Conservation (phyloP, 768 basidiomycete genomes). For the Suillus placidus region DNA sequence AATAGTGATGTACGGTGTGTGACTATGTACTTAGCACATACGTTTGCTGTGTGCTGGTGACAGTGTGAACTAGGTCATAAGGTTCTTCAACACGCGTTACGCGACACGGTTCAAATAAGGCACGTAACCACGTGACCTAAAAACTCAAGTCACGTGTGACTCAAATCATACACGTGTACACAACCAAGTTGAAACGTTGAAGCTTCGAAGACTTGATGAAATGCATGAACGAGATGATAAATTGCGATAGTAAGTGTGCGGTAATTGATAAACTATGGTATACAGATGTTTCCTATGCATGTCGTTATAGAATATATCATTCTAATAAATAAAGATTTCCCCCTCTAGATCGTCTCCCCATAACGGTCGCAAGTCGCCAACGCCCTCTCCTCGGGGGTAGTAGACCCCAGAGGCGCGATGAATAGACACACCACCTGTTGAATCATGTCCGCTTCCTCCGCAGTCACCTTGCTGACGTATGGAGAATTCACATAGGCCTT, state of each 20-base stretch:
- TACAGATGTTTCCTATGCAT: slow-evolving; percentile 1
- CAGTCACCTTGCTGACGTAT: slow-evolving; percentile 27
- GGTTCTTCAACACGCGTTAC: slow-evolving; percentile 21
- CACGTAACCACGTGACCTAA: slow-evolving; percentile 28
- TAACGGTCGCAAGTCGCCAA: slow-evolving; percentile 26
- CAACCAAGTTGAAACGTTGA: no score
- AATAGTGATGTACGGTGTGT: background rate
- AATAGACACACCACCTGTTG: slow-evolving; percentile 22
- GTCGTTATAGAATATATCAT: background rate
- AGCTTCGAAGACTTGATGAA: no score
- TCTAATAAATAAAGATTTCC: background rate
- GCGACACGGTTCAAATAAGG: slow-evolving; percentile 21
- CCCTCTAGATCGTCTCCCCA: background rate
- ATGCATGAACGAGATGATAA: background rate
- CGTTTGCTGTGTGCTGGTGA: slow-evolving; percentile 14
- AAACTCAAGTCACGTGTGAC: slow-evolving; percentile 22
- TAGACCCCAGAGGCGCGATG: slow-evolving; percentile 37
- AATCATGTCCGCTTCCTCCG: slow-evolving; percentile 22
- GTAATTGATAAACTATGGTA: slow-evolving; percentile 1
- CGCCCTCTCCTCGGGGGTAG: slow-evolving; percentile 49
- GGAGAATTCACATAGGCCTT: slow-evolving; percentile 50
- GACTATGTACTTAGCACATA: slow-evolving; percentile 19
- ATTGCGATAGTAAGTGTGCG: background rate
- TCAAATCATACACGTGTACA: background rate
- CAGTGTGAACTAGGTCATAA: slow-evolving; percentile 14